phyloP scores from a whole-genome alignment of 176 grass and related monocot genomes.

The Rhynchospora breviuscula region DNA sequence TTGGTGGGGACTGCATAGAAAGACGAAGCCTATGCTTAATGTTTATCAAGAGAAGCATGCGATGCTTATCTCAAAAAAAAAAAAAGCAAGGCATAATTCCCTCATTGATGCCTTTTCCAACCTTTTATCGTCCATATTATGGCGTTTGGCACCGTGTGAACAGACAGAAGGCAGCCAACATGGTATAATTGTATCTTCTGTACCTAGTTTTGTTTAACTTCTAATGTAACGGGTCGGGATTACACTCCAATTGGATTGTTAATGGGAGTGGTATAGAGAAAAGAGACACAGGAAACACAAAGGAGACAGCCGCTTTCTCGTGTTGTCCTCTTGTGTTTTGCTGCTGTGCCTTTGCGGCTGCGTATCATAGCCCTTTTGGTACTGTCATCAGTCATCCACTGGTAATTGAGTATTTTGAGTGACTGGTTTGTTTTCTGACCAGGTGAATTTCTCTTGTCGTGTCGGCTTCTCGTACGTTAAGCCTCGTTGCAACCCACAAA shows the following conservation, averaged over 20 bases:
- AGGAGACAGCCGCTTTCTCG: background rate
- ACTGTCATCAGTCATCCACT: background rate
- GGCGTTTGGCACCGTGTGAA: background rate
- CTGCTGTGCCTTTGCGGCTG: constrained; percentile 4
- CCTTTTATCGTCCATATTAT: background rate
- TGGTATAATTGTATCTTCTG: background rate
- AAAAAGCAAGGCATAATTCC: background rate
- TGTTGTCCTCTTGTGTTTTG: background rate
- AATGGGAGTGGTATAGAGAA: background rate
- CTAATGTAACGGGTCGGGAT: background rate
- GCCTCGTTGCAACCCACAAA: background rate
- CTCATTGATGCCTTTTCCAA: background rate
- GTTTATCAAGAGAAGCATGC: background rate
- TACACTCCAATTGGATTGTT: background rate
- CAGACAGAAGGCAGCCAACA: background rate
- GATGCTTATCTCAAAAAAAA: background rate
- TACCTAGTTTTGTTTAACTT: background rate
- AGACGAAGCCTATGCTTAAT: too few relatives aligned
- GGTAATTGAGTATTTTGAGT: background rate
- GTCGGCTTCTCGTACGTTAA: background rate
- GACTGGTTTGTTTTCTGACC: background rate
- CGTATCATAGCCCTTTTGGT: background rate
- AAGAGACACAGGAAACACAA: background rate
- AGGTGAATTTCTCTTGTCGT: background rate
- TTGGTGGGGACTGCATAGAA: too few relatives aligned